These are phyloP conservation scores for Hygrocybe coccinea DNA, from an alignment of 768 basidiomycete species.

Conservation along the genomic window DNA sequence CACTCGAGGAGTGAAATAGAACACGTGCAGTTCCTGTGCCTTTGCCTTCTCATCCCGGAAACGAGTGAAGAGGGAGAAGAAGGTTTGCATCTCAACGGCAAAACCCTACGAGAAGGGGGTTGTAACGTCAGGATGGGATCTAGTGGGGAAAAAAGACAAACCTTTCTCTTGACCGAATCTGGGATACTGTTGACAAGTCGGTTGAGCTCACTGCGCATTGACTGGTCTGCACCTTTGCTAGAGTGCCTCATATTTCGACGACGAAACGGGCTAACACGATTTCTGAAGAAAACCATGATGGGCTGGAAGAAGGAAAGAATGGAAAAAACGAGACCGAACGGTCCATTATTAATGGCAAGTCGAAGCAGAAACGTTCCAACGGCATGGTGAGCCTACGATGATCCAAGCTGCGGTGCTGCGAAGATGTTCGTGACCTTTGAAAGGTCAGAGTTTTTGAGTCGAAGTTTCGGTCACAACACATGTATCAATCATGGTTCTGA, in stretches of 20 bases:
- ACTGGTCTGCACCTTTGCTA: constrained; percentile 39
- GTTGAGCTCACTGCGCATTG: constrained; percentile 96
- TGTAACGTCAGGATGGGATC: neutral
- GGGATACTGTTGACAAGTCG: constrained; percentile 83
- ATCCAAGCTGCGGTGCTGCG: neutral
- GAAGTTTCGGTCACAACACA: neutral
- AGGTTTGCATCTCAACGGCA: constrained; percentile 93
- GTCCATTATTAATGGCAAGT: neutral
- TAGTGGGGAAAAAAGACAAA: constrained; percentile 24
- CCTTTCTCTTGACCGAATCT: constrained; percentile 79
- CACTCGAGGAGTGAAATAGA: constrained; percentile 5
- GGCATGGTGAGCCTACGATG: neutral
- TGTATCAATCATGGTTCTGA: neutral
- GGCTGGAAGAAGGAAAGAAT: constrained; percentile 5
- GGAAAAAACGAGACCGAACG: neutral
- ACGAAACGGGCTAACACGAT: constrained; percentile 33
- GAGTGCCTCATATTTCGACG: constrained; percentile 37
- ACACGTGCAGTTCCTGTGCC: constrained; percentile 75
- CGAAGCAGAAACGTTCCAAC: neutral
- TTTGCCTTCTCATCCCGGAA: constrained; percentile 87
- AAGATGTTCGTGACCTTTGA: neutral
- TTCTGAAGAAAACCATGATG: constrained; percentile 37
- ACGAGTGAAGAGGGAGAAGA: constrained; percentile 94
- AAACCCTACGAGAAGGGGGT: constrained; percentile 65
- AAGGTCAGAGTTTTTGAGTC: neutral